Evolutionary conservation across 345 rosid genomes (phyloP).

Genomic region (Durio zibethinus): DNA sequence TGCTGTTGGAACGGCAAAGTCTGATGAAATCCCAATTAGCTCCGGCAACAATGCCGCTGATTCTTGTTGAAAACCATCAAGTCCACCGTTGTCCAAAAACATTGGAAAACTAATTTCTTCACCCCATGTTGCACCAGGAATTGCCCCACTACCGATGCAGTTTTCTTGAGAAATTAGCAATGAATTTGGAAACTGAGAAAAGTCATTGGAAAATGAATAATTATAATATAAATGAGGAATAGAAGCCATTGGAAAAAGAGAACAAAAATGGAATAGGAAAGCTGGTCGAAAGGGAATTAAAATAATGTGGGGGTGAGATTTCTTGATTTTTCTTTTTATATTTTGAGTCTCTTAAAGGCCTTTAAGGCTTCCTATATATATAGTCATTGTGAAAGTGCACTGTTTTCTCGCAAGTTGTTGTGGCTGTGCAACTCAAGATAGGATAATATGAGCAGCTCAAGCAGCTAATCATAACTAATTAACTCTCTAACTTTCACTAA

Average conservation of each 20-base stretch:
- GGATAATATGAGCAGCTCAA: no score
- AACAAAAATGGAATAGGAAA: no score
- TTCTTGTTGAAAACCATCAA: slow-evolving; percentile 22
- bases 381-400: background rate
- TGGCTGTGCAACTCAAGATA: background rate
- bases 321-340: background rate
- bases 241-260: background rate
- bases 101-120: slow-evolving; percentile 4
- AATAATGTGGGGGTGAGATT: background rate
- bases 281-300: no score
- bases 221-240: background rate
- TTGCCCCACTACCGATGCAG: background rate
- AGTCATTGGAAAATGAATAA: slow-evolving; percentile 7
- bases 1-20: slow-evolving; percentile 31
- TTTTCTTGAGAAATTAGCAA: background rate
- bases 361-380: background rate
- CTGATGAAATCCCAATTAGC: slow-evolving; percentile 32
- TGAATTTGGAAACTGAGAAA: slow-evolving; percentile 1
- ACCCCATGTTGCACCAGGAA: slow-evolving; percentile 7
- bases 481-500: background rate
- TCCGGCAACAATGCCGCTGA: slow-evolving; percentile 23
- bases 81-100: slow-evolving; percentile 8
- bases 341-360: no score
- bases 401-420: slow-evolving; percentile 1
- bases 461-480: background rate